Evolutionary conservation across 192 early-diverging fungal species (phyloP), one percentile per base, ranked within the genome.

Genomic region (Pilobolus umbonatus): DNA sequence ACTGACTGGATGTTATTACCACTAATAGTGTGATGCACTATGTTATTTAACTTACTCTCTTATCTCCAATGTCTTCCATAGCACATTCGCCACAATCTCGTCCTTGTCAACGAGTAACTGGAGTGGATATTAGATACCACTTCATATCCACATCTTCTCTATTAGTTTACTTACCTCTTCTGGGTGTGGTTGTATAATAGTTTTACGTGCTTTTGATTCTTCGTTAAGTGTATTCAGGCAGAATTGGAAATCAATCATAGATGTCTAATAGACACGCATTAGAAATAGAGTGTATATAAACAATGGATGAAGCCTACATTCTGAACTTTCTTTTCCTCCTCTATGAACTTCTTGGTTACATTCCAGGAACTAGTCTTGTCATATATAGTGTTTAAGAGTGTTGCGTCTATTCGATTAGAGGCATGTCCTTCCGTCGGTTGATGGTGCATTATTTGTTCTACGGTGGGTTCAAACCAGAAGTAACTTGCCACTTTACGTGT

Each of bases 401-500:
- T 75, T 12, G 49, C 39, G 73, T 73, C 39, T 17, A 58, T 26
- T 67, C 64, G 36, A 5, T n/a, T 56, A 12, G 29, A 31, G n/a
- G n/a, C n/a, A n/a, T 5, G 71, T 49, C 35, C 62, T 46, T 28
- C 73, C 49, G 67, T 60, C 66, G 72, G 39, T 49, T 80, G 69
- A 55, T 84, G 72, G 60, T 80, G 80, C 76, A 88, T 75, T 22
- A 75, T 62, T 57, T 85, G 85, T 47, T 87, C 82, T 11, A 57
- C 57, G 29, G 9, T 71, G 15, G 72, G 72, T 30, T 85, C 82
- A 60, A 76, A 83, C 79, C 81, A 86, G 53, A 78, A 81, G 8
- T 80, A 47, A 21, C 71, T 68, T 29, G 72, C 65, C n/a, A 92
- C 75, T 68, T 82, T 87, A 52, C 88, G 84, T 55, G 77, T 78